phyloP scores from a whole-genome alignment of 768 basidiomycete genomes.

The Leccinum pellstonianum region DNA sequence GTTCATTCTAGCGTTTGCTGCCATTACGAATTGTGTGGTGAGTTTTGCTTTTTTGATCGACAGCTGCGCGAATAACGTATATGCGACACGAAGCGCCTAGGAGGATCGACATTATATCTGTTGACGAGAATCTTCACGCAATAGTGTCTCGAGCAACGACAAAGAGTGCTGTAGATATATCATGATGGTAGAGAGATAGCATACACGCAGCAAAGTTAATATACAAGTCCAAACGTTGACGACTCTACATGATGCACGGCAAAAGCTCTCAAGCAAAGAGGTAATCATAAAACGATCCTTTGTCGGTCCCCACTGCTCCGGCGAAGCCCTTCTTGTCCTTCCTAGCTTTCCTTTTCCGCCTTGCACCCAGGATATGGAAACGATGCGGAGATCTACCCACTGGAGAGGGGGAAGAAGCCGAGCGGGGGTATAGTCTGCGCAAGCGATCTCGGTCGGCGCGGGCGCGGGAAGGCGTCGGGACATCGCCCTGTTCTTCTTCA shows the following conservation, averaged over 20 bases:
- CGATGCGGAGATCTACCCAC: conserved; percentile 37
- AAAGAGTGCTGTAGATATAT: conserved; percentile 4
- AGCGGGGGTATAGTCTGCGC: conserved; percentile 35
- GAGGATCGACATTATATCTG: conserved; percentile 57
- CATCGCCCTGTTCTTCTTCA: not conserved
- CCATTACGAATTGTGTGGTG: conserved; percentile 68
- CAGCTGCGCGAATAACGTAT: not conserved
- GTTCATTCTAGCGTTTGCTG: conserved; percentile 80
- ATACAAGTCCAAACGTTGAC: not conserved
- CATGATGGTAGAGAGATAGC: not conserved
- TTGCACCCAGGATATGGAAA: conserved; percentile 6
- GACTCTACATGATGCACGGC: not conserved
- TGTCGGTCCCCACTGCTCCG: conserved; percentile 14
- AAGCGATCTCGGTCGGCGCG: conserved; percentile 29
- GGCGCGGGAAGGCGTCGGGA: conserved; percentile 14
- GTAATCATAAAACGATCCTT: conserved; percentile 43
- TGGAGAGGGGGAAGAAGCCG: conserved; percentile 57
- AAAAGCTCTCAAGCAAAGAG: conserved; percentile 37
- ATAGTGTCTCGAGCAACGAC: conserved; percentile 19
- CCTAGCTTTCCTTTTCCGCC: conserved; percentile 20
- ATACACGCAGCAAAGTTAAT: conserved; percentile 1
- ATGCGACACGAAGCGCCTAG: conserved; percentile 44
- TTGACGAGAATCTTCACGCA: conserved; percentile 52
- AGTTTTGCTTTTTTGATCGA: conserved; percentile 15
- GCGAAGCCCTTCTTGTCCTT: conserved; percentile 13